A percentile compares a stretch with the other conserved stretches of the same genome.
phyloP scores from a whole-genome alignment of 2,329 filamentous ascomycete genomes.

The Akanthomyces lecanii region DNA sequence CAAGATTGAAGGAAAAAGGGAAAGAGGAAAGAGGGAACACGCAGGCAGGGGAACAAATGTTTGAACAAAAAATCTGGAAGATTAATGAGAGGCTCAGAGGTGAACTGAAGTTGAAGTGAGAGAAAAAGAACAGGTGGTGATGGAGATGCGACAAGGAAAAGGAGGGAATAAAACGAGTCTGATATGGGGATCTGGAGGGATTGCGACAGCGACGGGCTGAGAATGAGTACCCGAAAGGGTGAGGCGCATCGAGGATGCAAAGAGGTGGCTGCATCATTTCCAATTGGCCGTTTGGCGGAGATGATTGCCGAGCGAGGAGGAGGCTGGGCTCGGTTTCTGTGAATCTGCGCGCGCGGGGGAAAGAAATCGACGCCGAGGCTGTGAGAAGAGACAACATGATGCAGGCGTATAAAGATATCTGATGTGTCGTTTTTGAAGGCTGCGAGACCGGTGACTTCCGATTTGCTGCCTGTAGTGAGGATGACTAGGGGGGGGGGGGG shows the following conservation, averaged over 20 bases:
- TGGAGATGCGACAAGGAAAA: background rate
- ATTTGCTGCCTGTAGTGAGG: background rate
- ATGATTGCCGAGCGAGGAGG: background rate
- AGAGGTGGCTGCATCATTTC: conserved; percentile 10
- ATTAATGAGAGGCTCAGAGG: conserved; percentile 13
- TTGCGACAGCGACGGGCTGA: background rate
- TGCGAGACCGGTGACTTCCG: background rate
- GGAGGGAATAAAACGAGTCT: background rate
- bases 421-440: background rate
- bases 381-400: background rate
- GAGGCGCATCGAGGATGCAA: conserved; percentile 2
- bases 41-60: too few species aligned
- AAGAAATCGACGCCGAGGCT: background rate
- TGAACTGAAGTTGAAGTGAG: background rate
- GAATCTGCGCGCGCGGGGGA: background rate
- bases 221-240: background rate
- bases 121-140: background rate
- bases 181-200: background rate
- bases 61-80: background rate
- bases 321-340: background rate
- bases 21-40: background rate
- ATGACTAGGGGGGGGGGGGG: background rate
- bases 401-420: background rate
- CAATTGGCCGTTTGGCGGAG: background rate
- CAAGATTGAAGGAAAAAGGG: background rate